Evolutionary conservation across 805 yeast species (phyloP), one percentile per base, ranked within the genome.

Genomic region (Starmerella sp.): DNA sequence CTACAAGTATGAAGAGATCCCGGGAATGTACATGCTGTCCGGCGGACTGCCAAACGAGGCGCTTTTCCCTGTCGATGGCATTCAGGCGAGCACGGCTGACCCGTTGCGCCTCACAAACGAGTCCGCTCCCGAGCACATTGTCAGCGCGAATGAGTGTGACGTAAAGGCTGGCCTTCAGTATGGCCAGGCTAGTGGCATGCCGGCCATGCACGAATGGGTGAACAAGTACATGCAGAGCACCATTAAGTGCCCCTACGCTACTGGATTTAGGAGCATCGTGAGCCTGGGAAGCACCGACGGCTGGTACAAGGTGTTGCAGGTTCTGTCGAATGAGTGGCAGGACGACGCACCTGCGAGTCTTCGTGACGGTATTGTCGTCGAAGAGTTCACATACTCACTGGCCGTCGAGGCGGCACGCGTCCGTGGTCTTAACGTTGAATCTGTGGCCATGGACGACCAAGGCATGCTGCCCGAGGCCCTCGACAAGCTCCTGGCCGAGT

Each of bases 121-220:
- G 4, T 6, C 49, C 5, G 36, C 45, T 5, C 42, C 41, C n/a
- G 54, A 53, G 29, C 45, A 52, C n/a, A 35, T 37, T 7, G 36
- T 63, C 1, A 29, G 37, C 14, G 55, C 63, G 6, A 42, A 41
- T 28, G 55, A 41, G 6, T 32, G 30, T 5, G 58, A 54, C 10
- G 76, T 93, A 63, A 77, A 86, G 28, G 78, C 85, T 64, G 82
- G 95, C 17, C 76, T 93, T 69, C 98, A 91, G 73, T 91, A 91
- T 70, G 97, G 97, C 48, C 73, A 68, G 72, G 83, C 95, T 51
- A 81, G 80, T 59, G 98, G 98, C 52, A 84, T 83, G 57, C 80
- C 84, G 4, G 89, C 84, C 63, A 66, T 91, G 48, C 64, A 81
- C 49, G 66, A 73, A 4, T 91, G 86, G 72, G 67, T 91, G 61